Evolutionary conservation across 2,329 filamentous ascomycete genomes (phyloP).

Genomic region (Penicillium janthinellum): DNA sequence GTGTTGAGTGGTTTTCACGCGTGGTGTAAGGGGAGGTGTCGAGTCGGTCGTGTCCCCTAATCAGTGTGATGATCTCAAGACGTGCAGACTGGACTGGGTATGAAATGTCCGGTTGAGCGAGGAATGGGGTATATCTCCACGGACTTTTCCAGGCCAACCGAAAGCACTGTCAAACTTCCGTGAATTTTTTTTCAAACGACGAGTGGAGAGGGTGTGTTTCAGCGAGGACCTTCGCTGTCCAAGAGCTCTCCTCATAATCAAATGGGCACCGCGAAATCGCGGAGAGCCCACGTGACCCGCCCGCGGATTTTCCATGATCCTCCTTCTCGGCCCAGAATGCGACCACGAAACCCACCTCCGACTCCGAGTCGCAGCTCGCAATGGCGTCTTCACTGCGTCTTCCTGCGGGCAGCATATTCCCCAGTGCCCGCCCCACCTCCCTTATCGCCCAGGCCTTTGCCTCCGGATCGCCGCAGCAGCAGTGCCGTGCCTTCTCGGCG

Average conservation of each 20-base stretch:
- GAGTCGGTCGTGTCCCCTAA: constrained; percentile 14
- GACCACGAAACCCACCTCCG: constrained; percentile 2
- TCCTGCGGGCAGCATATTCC: constrained; percentile 26
- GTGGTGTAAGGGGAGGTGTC: not conserved
- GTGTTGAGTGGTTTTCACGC: not conserved
- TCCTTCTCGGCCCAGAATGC: constrained; percentile 11
- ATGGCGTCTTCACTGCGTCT: constrained; percentile 39
- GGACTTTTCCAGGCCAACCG: not conserved
- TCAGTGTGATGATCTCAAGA: constrained; percentile 5
- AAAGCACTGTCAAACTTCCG: not conserved
- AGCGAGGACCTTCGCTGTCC: constrained; percentile 3
- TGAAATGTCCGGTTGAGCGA: not conserved
- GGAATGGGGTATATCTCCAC: too few species aligned
- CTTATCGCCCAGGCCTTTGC: constrained; percentile 18
- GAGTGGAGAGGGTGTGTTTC: constrained; percentile 6
- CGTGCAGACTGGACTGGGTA: not conserved
- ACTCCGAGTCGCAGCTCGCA: constrained; percentile 13
- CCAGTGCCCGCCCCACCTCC: constrained; percentile 19
- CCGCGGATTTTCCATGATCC: constrained; percentile 26
- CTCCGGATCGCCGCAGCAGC: constrained; percentile 28
- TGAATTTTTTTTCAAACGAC: not conserved
- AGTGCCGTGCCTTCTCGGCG: constrained; percentile 41
- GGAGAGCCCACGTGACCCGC: constrained; percentile 27
- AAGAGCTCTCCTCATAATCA: constrained; percentile 5
- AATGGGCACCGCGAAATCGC: constrained; percentile 10